These are phyloP conservation scores for Xylaria sp. DNA, from an alignment of 2,329 filamentous ascomycete genomes.

Conservation along the genomic window DNA sequence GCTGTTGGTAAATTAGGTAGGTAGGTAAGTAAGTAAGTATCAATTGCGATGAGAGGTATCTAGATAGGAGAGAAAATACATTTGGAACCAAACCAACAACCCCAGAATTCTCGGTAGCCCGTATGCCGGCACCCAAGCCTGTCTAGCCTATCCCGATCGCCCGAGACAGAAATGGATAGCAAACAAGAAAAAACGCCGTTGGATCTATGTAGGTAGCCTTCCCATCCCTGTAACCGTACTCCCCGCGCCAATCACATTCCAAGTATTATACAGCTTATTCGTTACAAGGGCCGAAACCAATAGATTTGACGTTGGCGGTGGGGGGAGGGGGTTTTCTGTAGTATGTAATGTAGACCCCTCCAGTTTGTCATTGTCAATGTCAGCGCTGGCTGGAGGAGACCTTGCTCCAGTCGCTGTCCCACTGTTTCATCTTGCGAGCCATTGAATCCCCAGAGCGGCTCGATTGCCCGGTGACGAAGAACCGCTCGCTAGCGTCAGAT, in stretches of 20 bases:
- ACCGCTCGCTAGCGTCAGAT: conserved; percentile 22
- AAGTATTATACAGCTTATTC: conserved; percentile 9
- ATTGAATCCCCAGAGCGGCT: conserved; percentile 25
- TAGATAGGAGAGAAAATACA: background rate
- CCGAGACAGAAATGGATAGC: background rate
- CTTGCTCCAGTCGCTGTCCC: conserved; percentile 26
- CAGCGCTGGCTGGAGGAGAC: conserved; percentile 22
- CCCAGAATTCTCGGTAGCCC: background rate
- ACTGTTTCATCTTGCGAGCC: conserved; percentile 22
- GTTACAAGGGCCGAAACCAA: conserved; percentile 21
- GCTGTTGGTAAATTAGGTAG: too few relatives aligned
- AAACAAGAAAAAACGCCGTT: conserved; percentile 12
- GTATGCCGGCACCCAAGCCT: background rate
- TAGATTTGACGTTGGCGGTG: background rate
- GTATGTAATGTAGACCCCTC: background rate
- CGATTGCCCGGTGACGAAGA: conserved; percentile 32
- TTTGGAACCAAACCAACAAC: too few relatives aligned
- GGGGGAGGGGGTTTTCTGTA: too few relatives aligned
- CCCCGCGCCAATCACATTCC: conserved; percentile 15
- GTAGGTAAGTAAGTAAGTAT: background rate
- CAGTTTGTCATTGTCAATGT: background rate
- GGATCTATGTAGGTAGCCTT: conserved; percentile 7
- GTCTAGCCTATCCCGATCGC: background rate
- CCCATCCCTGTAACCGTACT: conserved; percentile 3
- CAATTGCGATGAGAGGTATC: background rate